Base-by-base conservation (phyloP, 2,329 filamentous ascomycete genomes). In the Botryotinia globosa region DNA sequence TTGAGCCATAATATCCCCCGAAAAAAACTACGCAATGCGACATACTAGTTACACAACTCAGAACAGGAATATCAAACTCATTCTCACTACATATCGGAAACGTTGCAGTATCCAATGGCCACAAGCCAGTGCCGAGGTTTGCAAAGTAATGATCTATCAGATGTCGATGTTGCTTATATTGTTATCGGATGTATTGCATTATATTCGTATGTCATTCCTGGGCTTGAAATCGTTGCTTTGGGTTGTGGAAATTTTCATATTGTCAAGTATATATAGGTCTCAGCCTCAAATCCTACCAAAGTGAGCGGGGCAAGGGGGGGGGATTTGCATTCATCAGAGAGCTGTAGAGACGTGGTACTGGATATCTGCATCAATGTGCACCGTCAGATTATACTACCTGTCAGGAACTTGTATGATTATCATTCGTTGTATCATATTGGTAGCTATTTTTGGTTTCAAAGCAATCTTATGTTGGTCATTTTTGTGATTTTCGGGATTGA, bases 221-320 rank as follows among this genome's bases (percentile, higher is more conserved):
- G 25, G 14, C 25, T 20, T 44, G 9, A 34, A 20, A 58, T 1
- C 29, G 4, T 39, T 51, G 1, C n/a, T 48, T 4, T n/a, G 22
- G 10, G 10, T n/a, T n/a, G 25, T n/a, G 6, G 48, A 51, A n/a
- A 25, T 2, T n/a, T 14, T 51, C 5, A n/a, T n/a, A 14, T 1
- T n/a, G 48, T 16, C 10, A 51, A 3, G 3, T 51, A 0, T n/a
- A 14, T n/a, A 2, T 16, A 4, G 0, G 9, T 51, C 4, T n/a
- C 12, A n/a, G 48, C 48, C 48, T n/a, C 4, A 3, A n/a, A 51
- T n/a, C 48, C 10, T 51, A 14, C 1, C 48, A 14, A 51, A 12
- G 22, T 25, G 25, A 4, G 25, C 25, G 48, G 45, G 48, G 25
- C 4, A 4, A 4, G 48, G 6, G 25, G 10, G 6, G 48, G 48